These are phyloP conservation scores for Erodium trifolium DNA, from an alignment of 441 rosid species.

Conservation along the genomic window DNA sequence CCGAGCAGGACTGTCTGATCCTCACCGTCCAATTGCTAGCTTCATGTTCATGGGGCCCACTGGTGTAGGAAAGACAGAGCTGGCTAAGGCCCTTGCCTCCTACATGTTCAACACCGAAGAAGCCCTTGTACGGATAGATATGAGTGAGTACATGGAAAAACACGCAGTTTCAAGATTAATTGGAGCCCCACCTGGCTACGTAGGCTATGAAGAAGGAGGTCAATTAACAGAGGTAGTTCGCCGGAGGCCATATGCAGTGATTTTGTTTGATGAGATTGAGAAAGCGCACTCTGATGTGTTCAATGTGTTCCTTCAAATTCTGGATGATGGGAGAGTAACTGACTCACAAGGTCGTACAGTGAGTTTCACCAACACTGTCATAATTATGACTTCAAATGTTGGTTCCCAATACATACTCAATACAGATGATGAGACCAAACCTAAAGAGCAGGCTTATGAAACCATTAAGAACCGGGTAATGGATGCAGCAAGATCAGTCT, in stretches of 20 bases:
- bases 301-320: slow-evolving; percentile 98
- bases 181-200: slow-evolving; percentile 98
- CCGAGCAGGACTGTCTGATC: slow-evolving; percentile 97
- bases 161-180: slow-evolving; percentile 94
- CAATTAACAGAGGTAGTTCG: slow-evolving; percentile 94
- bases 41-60: slow-evolving; percentile 99
- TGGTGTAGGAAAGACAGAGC: slow-evolving; percentile 97
- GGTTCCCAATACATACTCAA: slow-evolving; percentile 85
- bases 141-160: slow-evolving; percentile 99
- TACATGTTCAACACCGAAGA: slow-evolving; percentile 95
- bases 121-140: slow-evolving; percentile 90
- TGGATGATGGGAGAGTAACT: slow-evolving; percentile 91
- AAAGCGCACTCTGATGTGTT: slow-evolving; percentile 98
- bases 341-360: slow-evolving; percentile 98
- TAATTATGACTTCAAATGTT: slow-evolving; percentile 94
- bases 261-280: slow-evolving; percentile 92
- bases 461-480: slow-evolving; percentile 73
- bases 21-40: slow-evolving; percentile 90
- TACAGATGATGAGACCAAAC: slow-evolving; percentile 39
- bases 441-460: slow-evolving; percentile 61
- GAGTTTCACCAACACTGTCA: slow-evolving; percentile 88
- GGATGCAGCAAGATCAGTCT: slow-evolving; percentile 90
- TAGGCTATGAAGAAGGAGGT: slow-evolving; percentile 96
- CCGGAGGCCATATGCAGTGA: slow-evolving; percentile 85
- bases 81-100: slow-evolving; percentile 94